These are phyloP conservation scores for Penicillium sp. DNA, from an alignment of 2,329 filamentous ascomycete species.

Conservation along the genomic window DNA sequence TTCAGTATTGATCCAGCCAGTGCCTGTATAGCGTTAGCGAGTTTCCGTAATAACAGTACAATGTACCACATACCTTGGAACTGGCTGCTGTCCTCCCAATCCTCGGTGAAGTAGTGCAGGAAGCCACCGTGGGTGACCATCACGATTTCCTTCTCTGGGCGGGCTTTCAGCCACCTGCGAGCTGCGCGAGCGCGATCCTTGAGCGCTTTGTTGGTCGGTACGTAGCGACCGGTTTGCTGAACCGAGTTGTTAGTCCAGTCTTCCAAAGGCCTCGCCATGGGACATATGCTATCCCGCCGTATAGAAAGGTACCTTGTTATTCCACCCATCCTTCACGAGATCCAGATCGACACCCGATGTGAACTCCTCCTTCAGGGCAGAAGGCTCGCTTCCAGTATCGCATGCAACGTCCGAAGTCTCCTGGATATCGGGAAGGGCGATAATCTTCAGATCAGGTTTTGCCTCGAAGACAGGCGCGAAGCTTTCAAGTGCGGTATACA, in stretches of 20 bases:
- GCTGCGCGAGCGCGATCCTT: slow-evolving; percentile 63
- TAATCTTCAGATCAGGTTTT: slow-evolving; percentile 53
- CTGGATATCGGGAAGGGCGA: slow-evolving; percentile 74
- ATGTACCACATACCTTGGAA: slow-evolving; percentile 44
- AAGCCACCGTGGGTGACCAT: slow-evolving; percentile 83
- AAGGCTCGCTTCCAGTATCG: slow-evolving; percentile 68
- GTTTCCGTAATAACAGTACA: neutral
- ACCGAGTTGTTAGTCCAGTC: neutral
- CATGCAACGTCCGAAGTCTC: slow-evolving; percentile 75
- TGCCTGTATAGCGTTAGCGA: slow-evolving; percentile 52
- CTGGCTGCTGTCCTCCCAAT: slow-evolving; percentile 65
- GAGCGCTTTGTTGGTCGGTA: slow-evolving; percentile 54
- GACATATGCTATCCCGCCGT: neutral
- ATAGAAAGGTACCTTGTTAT: slow-evolving; percentile 57
- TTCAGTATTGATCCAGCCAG: slow-evolving; percentile 75
- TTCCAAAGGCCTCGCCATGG: neutral
- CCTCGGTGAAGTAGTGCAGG: slow-evolving; percentile 81
- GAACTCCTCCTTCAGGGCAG: slow-evolving; percentile 63
- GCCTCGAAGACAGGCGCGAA: slow-evolving; percentile 61
- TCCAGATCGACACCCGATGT: slow-evolving; percentile 64
- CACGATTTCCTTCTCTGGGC: slow-evolving; percentile 67
- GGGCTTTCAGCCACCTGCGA: slow-evolving; percentile 57
- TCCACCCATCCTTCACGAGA: slow-evolving; percentile 69
- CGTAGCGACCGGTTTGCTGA: slow-evolving; percentile 41
- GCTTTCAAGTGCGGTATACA: slow-evolving; percentile 72